Base-by-base conservation (phyloP, 352 stramenopile genomes). In the Phytophthora meadii region DNA sequence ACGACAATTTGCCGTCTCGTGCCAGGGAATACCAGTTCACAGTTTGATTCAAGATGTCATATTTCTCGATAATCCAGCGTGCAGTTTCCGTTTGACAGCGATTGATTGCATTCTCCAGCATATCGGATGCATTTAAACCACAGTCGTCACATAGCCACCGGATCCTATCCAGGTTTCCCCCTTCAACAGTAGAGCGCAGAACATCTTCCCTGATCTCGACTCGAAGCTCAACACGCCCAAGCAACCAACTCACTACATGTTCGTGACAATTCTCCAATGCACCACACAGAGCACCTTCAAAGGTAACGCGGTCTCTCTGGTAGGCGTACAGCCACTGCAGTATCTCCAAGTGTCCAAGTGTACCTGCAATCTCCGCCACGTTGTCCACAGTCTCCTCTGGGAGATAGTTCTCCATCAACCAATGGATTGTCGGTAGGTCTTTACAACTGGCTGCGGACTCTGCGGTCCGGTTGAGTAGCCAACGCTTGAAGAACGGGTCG, bases 161-260 rank as follows among this genome's bases (percentile, higher is more conserved):
- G 34, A 64, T 15, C 10, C 55, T n/a, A 8, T 27, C 47, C 53
- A 73, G 19, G 48, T 47, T 54, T 2, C 65, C 65, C 12, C 25
- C 53, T 10, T 57, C 41, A 2, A 17, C 53, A 53, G 53, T 53
- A n/a, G 58, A 62, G 8, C 44, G 17, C 27, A 73, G 12, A 28
- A 69, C 65, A 1, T 51, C 12, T 4, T 10, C 30, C 34, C 40
- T 36, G 28, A 25, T 51, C 27, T 68, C 51, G 30, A 22, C 8
- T 56, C 22, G 36, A 5, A 58, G 57, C 27, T 34, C 44, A 52
- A 46, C 39, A 61, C 77, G 49, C 27, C 69, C 24, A 22, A 76
- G 62, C 1, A 88, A 69, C 72, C 78, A 89, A 24, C 72, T 15
- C 3, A 89, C 65, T 3, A 84, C 63, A 5, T 55, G 10, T 8